These are phyloP conservation scores for Zymoseptoria crescenta DNA, from an alignment of 2,329 filamentous ascomycete genomes.

Conservation along the genomic window DNA sequence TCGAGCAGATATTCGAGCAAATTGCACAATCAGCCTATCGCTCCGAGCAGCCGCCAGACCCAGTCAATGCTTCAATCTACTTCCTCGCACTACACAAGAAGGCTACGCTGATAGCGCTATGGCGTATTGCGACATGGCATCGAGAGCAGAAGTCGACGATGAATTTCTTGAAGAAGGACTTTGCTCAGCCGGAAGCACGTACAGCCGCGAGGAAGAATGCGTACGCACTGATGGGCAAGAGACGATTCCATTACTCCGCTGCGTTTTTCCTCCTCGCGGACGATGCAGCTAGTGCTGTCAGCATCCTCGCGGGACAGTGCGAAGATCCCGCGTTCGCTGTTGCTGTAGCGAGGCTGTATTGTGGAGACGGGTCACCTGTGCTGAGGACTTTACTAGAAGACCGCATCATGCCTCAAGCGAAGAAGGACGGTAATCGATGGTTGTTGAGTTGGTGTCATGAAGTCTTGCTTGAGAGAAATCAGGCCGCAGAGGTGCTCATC, in stretches of 20 bases:
- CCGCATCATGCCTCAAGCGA: constrained; percentile 68
- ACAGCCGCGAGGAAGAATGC: constrained; percentile 92
- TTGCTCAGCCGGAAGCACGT: constrained; percentile 76
- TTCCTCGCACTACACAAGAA: constrained; percentile 89
- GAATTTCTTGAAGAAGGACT: constrained; percentile 80
- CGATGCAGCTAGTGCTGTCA: constrained; percentile 74
- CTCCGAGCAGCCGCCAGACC: constrained; percentile 77
- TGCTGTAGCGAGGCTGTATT: constrained; percentile 78
- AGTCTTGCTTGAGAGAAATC: constrained; percentile 74
- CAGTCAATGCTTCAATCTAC: constrained; percentile 81
- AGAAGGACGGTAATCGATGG: constrained; percentile 81
- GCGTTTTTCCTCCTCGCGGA: constrained; percentile 92
- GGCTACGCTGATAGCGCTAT: constrained; percentile 77
- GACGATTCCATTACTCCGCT: constrained; percentile 88
- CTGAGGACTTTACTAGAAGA: constrained; percentile 68
- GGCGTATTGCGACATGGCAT: constrained; percentile 90
- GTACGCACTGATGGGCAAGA: constrained; percentile 85
- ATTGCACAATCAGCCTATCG: constrained; percentile 91
- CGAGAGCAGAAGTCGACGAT: constrained; percentile 75
- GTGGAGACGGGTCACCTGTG: constrained; percentile 71
- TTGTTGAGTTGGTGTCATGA: constrained; percentile 93
- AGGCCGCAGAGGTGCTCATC: constrained; percentile 71
- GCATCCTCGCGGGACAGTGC: constrained; percentile 77
- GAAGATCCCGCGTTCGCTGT: constrained; percentile 86
- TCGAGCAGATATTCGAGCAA: constrained; percentile 81